phyloP scores from a whole-genome alignment of 352 stramenopile genomes.

The Phytophthora chlamydospora region DNA sequence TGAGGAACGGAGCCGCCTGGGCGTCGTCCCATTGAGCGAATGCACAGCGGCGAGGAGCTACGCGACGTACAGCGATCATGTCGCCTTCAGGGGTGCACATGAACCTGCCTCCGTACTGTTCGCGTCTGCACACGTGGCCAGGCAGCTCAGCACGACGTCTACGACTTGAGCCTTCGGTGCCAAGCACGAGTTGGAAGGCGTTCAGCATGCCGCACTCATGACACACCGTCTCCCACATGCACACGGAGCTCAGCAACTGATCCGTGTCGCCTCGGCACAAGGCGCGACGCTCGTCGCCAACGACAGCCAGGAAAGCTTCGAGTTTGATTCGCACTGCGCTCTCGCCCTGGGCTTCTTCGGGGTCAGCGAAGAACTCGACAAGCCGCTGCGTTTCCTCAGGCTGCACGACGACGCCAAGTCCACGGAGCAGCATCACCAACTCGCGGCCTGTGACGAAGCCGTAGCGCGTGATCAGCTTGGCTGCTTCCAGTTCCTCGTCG shows the following conservation, averaged over 20 bases:
- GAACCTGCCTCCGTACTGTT: constrained; percentile 53
- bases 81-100: constrained; percentile 67
- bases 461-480: constrained; percentile 68
- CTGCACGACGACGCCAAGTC: constrained; percentile 85
- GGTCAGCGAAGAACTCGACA: constrained; percentile 86
- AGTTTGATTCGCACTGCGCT: constrained; percentile 28
- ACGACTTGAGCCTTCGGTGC: constrained; percentile 43
- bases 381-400: constrained; percentile 80
- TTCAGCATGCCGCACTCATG: constrained; percentile 92
- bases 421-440: constrained; percentile 58
- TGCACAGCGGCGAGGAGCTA: constrained; percentile 57
- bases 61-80: constrained; percentile 64
- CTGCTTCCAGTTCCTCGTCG: constrained; percentile 64
- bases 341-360: constrained; percentile 54
- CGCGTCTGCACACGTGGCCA: constrained; percentile 65
- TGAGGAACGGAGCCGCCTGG: constrained; percentile 54
- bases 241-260: constrained; percentile 78
- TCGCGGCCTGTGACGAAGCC: constrained; percentile 56
- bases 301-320: constrained; percentile 84
- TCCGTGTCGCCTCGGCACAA: constrained; percentile 83
- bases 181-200: constrained; percentile 84
- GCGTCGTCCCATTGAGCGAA: constrained; percentile 73
- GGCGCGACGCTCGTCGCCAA: constrained; percentile 66
- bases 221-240: constrained; percentile 93
- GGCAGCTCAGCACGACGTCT: constrained; percentile 74